phyloP scores from a whole-genome alignment of 1,139 yeast species.

The Geotrichum cucujoidarum region DNA sequence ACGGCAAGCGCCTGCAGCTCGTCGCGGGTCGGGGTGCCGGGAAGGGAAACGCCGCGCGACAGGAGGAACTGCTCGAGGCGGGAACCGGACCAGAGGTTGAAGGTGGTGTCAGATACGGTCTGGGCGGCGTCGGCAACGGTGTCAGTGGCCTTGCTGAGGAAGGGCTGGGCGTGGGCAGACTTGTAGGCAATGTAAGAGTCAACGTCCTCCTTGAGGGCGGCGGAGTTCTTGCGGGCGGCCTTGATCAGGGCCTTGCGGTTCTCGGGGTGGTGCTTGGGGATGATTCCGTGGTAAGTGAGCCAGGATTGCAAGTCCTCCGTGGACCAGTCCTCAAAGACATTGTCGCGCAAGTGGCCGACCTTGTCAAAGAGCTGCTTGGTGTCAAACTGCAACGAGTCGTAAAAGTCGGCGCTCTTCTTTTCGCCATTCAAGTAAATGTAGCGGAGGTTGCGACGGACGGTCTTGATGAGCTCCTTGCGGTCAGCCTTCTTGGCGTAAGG shows the following conservation, averaged over 20 bases:
- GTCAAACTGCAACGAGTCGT: constrained; percentile 7
- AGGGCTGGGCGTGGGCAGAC: constrained; percentile 8
- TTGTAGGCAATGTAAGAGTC: constrained; percentile 6
- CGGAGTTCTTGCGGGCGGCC: constrained; percentile 9
- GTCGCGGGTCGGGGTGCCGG: background rate
- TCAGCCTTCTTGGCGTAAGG: background rate
- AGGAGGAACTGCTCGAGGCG: constrained; percentile 10
- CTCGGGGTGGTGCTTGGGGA: background rate
- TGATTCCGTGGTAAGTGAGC: constrained; percentile 11
- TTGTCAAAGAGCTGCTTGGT: constrained; percentile 13
- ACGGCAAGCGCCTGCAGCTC: background rate
- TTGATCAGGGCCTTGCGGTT: constrained; percentile 12
- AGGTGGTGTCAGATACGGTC: constrained; percentile 3
- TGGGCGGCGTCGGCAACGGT: constrained; percentile 6
- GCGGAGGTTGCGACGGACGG: constrained; percentile 14
- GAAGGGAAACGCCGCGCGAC: background rate
- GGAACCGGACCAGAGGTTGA: constrained; percentile 15
- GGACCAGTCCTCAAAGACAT: constrained; percentile 16
- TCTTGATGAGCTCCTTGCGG: constrained; percentile 7
- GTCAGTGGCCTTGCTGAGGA: constrained; percentile 13
- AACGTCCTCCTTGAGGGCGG: constrained; percentile 9
- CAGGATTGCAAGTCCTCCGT: constrained; percentile 9
- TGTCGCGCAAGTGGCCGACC: constrained; percentile 4
- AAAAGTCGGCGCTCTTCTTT: background rate
- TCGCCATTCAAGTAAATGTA: constrained; percentile 12